Conservation (phyloP, 176 grass and related monocot genomes). For the Eleusine coracana region DNA sequence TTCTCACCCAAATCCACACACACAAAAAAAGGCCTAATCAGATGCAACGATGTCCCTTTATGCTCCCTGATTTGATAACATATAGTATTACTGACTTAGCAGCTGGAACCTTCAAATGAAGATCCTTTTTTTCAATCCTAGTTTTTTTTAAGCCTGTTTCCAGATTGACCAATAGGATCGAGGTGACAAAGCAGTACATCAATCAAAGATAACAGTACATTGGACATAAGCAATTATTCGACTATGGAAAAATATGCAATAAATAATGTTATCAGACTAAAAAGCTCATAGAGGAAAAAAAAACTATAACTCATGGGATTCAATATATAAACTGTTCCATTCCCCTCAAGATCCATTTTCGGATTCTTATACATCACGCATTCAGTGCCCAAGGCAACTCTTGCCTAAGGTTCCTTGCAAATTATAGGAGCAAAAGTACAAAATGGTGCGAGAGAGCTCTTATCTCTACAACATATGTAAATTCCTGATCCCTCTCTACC, state of each 20-base stretch:
- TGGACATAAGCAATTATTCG: constrained; percentile 13
- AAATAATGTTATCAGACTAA: constrained; percentile 28
- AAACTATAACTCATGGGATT: constrained; percentile 26
- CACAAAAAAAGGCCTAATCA: constrained; percentile 12
- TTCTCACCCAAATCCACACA: background rate
- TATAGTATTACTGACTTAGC: constrained; percentile 4
- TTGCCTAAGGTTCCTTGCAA: constrained; percentile 48
- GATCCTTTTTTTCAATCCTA: background rate
- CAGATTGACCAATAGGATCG: background rate
- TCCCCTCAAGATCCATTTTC: constrained; percentile 12
- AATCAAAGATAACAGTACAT: constrained; percentile 8
- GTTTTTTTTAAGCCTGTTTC: background rate
- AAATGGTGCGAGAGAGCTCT: constrained; percentile 50
- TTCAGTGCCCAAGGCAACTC: constrained; percentile 35
- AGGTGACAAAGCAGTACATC: background rate
- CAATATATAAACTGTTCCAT: constrained; percentile 41
- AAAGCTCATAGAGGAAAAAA: constrained; percentile 5
- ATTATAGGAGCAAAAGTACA: constrained; percentile 45
- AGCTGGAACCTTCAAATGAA: constrained; percentile 19
- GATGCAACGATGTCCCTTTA: background rate
- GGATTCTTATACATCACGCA: constrained; percentile 12
- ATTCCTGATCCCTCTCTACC: constrained; percentile 45
- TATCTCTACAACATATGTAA: constrained; percentile 48
- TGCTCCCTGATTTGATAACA: constrained; percentile 8
- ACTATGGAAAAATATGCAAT: constrained; percentile 5